Evolutionary conservation across 345 rosid genomes (phyloP), one percentile per base, ranked within the genome.

Genomic region (Gossypium rotundifolium): DNA sequence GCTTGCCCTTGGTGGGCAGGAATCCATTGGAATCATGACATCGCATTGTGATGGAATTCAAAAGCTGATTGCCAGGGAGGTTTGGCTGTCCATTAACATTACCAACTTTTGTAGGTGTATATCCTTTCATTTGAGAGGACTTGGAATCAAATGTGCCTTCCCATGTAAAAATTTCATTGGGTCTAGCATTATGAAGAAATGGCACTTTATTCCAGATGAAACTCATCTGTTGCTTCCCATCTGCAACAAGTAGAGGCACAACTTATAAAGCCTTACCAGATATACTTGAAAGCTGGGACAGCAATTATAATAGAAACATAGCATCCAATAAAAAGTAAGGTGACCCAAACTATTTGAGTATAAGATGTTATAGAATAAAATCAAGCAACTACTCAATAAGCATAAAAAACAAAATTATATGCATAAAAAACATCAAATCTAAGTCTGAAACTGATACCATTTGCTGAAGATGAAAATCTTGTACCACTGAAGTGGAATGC

Each of bases 181-280:
- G 74, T 83, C 78, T 82, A 77, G 84, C 61, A 60, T 54, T 54
- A n/a, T 86, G 82, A 69, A 79, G 72, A 74, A 83, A 79, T 49
- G 93, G 83, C 29, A 65, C 79, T 69, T 84, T 80, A 66, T 85
- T 79, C 88, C 92, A 82, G 49, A 78, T 84, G 75, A 84, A 81
- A 79, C 80, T 82, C 84, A 87, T 80, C 71, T 81, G 91, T 49
- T 81, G 90, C 88, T 86, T 84, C 80, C 85, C 90, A 87, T 88
- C 98, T 94, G 87, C 75, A 82, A 18, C 22, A 80, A 52, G 65
- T 18, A 78, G 58, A 78, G 53, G 74, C 72, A 74, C 72, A 74
- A 51, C 40, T 76, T 51, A 61, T 78, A 55, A 73, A 46, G 57
- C 65, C 33, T 55, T 57, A 33, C 63, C 57, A 66, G 40, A 58